These are phyloP conservation scores for Penicillium bovifimosum DNA, from an alignment of 495 filamentous ascomycete genomes.

Conservation along the genomic window DNA sequence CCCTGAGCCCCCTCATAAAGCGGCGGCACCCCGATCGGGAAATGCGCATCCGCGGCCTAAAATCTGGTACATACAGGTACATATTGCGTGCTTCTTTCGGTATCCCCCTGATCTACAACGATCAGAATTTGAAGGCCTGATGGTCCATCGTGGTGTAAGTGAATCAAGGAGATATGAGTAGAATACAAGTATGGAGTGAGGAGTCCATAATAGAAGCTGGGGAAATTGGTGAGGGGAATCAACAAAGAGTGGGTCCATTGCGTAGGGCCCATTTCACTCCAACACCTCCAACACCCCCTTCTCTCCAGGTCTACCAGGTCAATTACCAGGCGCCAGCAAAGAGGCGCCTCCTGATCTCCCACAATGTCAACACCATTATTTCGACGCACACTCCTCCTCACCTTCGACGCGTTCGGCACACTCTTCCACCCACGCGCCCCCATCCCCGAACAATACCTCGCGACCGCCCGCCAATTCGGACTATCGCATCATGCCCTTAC, in stretches of 20 bases:
- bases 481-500: constrained; percentile 34
- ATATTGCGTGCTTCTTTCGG: too few relatives aligned
- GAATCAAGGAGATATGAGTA: too few relatives aligned
- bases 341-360: background rate
- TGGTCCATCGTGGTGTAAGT: too few relatives aligned
- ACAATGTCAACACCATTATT: background rate
- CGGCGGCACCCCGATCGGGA: too few relatives aligned
- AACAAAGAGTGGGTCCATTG: background rate
- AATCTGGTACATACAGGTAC: too few relatives aligned
- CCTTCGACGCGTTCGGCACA: constrained; percentile 75
- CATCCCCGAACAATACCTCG: constrained; percentile 57
- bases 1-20: too few relatives aligned
- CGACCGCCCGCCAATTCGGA: constrained; percentile 53
- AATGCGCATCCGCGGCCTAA: too few relatives aligned
- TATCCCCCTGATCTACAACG: too few relatives aligned
- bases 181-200: too few relatives aligned
- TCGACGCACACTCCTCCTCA: constrained; percentile 53
- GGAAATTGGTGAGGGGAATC: background rate
- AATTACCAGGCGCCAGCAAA: background rate
- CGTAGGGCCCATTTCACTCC: background rate
- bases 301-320: background rate
- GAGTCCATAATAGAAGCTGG: background rate
- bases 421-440: constrained; percentile 59
- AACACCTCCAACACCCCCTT: background rate
- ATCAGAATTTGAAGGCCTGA: too few relatives aligned